These are phyloP conservation scores for Penstemon newberryi DNA, from an alignment of 257 asterid species.

Conservation along the genomic window DNA sequence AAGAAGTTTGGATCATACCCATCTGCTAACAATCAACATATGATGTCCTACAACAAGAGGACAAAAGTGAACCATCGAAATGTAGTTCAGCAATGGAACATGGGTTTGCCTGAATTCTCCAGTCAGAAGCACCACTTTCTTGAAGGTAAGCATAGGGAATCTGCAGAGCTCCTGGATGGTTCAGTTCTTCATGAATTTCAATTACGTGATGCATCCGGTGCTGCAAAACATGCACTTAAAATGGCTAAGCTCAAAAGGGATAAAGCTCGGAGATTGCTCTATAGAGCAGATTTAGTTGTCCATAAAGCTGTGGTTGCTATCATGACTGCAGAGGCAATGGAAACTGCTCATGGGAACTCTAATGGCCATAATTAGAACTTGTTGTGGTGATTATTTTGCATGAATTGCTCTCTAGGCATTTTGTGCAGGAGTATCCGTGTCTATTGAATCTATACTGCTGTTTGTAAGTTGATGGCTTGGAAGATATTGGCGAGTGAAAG, in stretches of 20 bases:
- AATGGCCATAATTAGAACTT: slow-evolving; percentile 36
- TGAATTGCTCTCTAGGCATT: background rate
- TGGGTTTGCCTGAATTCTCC: slow-evolving; percentile 51
- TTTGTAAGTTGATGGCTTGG: slow-evolving; percentile 38
- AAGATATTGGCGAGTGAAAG: slow-evolving; percentile 34
- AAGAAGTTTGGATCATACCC: slow-evolving; percentile 54
- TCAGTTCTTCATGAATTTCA: slow-evolving; percentile 64
- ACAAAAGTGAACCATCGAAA: slow-evolving; percentile 41
- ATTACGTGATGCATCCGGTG: slow-evolving; percentile 67
- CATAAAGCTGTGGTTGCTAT: slow-evolving; percentile 80
- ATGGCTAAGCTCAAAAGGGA: slow-evolving; percentile 85
- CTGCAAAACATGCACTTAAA: slow-evolving; percentile 55
- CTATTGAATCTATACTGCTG: background rate
- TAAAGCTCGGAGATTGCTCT: slow-evolving; percentile 65
- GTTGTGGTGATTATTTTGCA: slow-evolving; percentile 18
- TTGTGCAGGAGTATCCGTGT: too few species aligned
- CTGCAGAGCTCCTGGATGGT: slow-evolving; percentile 39
- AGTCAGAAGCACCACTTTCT: slow-evolving; percentile 41
- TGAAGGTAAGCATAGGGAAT: slow-evolving; percentile 44
- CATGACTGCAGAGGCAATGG: slow-evolving; percentile 79
- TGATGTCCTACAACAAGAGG: slow-evolving; percentile 44
- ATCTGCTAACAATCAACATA: slow-evolving; percentile 40
- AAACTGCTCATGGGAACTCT: slow-evolving; percentile 46
- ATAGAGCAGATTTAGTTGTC: slow-evolving; percentile 71
- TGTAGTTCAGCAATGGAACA: slow-evolving; percentile 58